Conservation (phyloP, 108 stramenopile genomes). For the Chaetoceros tenuissimus region DNA sequence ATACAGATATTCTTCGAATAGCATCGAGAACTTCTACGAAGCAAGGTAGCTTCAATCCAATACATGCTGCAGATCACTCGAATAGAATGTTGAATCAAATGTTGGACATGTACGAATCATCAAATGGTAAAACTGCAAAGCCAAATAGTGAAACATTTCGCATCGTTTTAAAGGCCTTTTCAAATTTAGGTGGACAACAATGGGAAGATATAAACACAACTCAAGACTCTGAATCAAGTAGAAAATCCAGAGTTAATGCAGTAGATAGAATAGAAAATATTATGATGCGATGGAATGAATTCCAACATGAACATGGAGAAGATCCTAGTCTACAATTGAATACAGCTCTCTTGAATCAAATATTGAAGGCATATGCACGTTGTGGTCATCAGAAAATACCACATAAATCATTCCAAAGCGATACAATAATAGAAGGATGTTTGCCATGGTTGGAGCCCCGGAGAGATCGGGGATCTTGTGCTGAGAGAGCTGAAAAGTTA, state of each 20-base stretch:
- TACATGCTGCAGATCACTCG: background rate
- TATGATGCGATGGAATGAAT: background rate
- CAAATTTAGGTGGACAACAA: background rate
- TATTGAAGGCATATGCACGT: slow-evolving; percentile 1
- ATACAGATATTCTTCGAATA: background rate
- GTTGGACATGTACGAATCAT: background rate
- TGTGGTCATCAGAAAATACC: background rate
- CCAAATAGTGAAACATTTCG: background rate
- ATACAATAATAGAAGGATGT: background rate
- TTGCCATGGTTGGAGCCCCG: background rate
- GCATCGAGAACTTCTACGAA: background rate
- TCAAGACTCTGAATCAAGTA: background rate
- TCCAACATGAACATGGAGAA: background rate
- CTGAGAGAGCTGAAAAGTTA: background rate
- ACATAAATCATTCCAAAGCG: background rate
- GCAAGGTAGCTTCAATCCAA: background rate
- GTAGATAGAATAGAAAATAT: background rate
- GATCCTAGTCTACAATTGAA: background rate
- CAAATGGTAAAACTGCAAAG: background rate
- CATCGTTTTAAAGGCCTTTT: background rate
- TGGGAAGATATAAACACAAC: too few species aligned
- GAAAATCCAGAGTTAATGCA: background rate
- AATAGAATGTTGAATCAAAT: background rate
- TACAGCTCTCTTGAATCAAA: background rate
- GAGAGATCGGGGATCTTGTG: background rate